Percentiles rank a stretch among this genome's conserved stretches.
Evolutionary conservation across 371 early-diverging fungal genomes (phyloP).

Genomic region (Dinochytrium kinnereticum): DNA sequence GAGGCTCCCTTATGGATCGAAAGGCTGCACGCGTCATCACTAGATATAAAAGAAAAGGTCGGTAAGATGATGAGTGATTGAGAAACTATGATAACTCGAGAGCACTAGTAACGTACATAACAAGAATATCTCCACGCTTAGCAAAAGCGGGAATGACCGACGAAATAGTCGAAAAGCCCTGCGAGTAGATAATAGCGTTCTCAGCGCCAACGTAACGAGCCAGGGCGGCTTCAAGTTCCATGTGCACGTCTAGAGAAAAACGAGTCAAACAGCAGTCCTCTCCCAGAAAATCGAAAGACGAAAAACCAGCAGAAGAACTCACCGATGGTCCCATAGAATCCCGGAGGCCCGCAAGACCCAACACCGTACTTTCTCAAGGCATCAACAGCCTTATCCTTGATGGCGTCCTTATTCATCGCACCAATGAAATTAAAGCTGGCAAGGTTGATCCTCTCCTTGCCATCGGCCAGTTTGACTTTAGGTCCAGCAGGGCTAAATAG

Average conservation of each 20-base stretch:
- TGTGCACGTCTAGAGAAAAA: constrained; percentile 82
- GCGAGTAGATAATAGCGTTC: constrained; percentile 96
- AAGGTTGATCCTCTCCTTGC: constrained; percentile 71
- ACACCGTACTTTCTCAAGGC: constrained; percentile 97
- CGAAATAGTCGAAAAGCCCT: constrained; percentile 93
- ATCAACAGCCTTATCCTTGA: constrained; percentile 84
- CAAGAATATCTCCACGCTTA: constrained; percentile 96
- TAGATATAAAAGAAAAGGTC: constrained; percentile 13
- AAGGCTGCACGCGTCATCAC: constrained; percentile 90
- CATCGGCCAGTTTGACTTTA: constrained; percentile 51
- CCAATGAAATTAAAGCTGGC: constrained; percentile 90
- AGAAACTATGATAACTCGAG: not conserved
- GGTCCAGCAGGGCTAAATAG: constrained; percentile 39
- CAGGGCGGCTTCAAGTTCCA: constrained; percentile 92
- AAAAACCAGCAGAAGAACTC: constrained; percentile 7
- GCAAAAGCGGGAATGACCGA: constrained; percentile 98
- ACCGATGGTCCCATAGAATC: constrained; percentile 99
- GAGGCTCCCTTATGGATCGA: constrained; percentile 90
- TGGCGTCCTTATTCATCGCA: constrained; percentile 71
- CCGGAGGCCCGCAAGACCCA: constrained; percentile 99
- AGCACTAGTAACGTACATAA: constrained; percentile 61
- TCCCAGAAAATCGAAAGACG: not conserved
- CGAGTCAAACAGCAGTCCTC: not conserved
- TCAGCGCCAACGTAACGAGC: constrained; percentile 90
- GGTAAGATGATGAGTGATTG: not conserved